These are phyloP conservation scores for Zygoascus flipseniorum DNA, from an alignment of 805 yeast genomes.

Conservation along the genomic window DNA sequence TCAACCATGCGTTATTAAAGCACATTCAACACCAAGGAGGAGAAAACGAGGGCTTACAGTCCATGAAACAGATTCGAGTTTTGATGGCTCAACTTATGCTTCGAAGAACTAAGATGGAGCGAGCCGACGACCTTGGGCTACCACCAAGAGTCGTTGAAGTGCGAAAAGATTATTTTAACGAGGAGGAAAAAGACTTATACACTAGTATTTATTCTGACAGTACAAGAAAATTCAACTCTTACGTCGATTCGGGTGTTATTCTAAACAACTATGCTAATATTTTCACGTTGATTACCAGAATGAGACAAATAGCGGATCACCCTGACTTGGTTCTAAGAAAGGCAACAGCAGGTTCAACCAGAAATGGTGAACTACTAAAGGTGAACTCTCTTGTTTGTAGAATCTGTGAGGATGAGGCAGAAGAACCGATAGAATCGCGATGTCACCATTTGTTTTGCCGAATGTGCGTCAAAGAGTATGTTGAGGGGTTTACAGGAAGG, in stretches of 20 bases:
- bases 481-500: slow-evolving; percentile 61
- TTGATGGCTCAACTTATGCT: slow-evolving; percentile 77
- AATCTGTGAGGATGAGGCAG: slow-evolving; percentile 95
- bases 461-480: slow-evolving; percentile 82
- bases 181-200: slow-evolving; percentile 90
- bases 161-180: slow-evolving; percentile 79
- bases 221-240: slow-evolving; percentile 79
- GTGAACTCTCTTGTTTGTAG: slow-evolving; percentile 71
- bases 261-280: slow-evolving; percentile 94
- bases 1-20: slow-evolving; percentile 91
- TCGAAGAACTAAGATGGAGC: slow-evolving; percentile 87
- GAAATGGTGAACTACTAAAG: neutral
- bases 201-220: slow-evolving; percentile 81
- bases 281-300: slow-evolving; percentile 88
- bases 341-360: slow-evolving; percentile 22
- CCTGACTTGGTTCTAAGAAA: slow-evolving; percentile 89
- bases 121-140: slow-evolving; percentile 94
- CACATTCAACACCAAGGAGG: slow-evolving; percentile 84
- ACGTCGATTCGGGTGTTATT: slow-evolving; percentile 93
- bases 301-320: slow-evolving; percentile 98
- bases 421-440: slow-evolving; percentile 89
- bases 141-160: slow-evolving; percentile 94
- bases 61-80: slow-evolving; percentile 69
- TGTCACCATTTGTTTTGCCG: slow-evolving; percentile 94
- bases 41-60: slow-evolving; percentile 65